Base-by-base conservation (phyloP, 805 yeast species). In the Saccharomyces kudriavzevii region DNA sequence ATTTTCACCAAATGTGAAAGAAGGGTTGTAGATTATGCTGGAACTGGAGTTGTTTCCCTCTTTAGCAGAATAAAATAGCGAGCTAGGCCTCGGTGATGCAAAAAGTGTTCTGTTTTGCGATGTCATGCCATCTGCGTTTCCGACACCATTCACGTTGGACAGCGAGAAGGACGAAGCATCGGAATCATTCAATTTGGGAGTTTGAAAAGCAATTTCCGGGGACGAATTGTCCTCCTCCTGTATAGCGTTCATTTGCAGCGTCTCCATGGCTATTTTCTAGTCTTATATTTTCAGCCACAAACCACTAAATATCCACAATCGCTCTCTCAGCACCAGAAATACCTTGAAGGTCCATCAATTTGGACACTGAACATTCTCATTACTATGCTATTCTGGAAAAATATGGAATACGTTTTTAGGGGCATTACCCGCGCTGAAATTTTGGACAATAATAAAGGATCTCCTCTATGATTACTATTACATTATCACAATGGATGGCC, bases 11-110 rank as follows among this genome's bases (percentile, higher is more conserved):
- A 69, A 69, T 2, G 67, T 62, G 50, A 69, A 69, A 1, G 66
- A 50, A 2, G 68, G 60, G 40, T 68, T 69, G 47, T 63, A 61
- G 17, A 69, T 63, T 25, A 69, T 35, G 51, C 69, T 67, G n/a
- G 70, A 65, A 48, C 70, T 66, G 5, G 72, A 69, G 45, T 65
- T 62, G 51, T 68, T 69, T 4, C 62, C 69, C 25, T 63, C 71
- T 24, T 60, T 58, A 6, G 57, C 49, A 1, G 67, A 56, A 49
- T 68, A 68, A 46, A 68, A 58, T 13, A 60, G 53, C 10, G 63
- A 58, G 26, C 47, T 55, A 4, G 65, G 64, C 17, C 62, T 52
- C 1, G 65, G 66, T 0, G 64, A 61, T 8, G 59, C 57, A 40
- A 60, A 61, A n/a, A 53, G 54, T 1, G 63, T 56, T 9, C 52